Base-by-base conservation (phyloP, 352 stramenopile genomes). In the Phytophthora hybrid region DNA sequence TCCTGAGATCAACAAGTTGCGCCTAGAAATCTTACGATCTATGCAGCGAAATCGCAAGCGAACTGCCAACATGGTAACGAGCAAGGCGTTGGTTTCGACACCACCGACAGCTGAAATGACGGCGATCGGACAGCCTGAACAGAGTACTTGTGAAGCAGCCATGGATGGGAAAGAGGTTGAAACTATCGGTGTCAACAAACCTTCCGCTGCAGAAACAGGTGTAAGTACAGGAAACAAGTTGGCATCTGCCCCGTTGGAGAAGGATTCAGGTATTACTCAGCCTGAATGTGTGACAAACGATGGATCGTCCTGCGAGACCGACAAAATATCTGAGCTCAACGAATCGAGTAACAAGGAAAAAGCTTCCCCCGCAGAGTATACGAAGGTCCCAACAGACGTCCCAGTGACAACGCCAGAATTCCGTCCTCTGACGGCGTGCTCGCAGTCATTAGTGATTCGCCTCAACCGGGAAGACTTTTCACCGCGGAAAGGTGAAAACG, bases 361-460 rank as follows among this genome's bases (percentile, higher is more conserved):
- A 13, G 9, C 53, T 41, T 39, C 23, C 29, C 18, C 26, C 19
- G 56, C 37, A 16, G 59, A 63, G 3, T 26, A 41, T 63, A 16
- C 21, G 23, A 73, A 72, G 16, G 32, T 21, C 21, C 47, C 31
- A 44, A 52, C 18, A 23, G 26, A 69, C 55, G 6, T 11, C 14
- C 13, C 21, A 37, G 60, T 31, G 57, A 70, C 47, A 41, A 82
- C 76, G 5, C 73, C 75, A 4, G 71, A 83, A 47, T 79, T 91
- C 19, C 79, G 79, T 11, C 88, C 87, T 14, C 37, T 94, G 55
- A 94, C 87, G n/a, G 88, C 87, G 3, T 79, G 77, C 19, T 82
- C 75, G 13, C 85, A 95, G 73, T 93, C 84, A 13, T 18, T 93
- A 18, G 85, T 95, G 54, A 94, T 95, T 64, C 77, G 73, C 2